Base-by-base conservation (phyloP, 2,329 filamentous ascomycete species). In the Cladobotryum mycophilum region DNA sequence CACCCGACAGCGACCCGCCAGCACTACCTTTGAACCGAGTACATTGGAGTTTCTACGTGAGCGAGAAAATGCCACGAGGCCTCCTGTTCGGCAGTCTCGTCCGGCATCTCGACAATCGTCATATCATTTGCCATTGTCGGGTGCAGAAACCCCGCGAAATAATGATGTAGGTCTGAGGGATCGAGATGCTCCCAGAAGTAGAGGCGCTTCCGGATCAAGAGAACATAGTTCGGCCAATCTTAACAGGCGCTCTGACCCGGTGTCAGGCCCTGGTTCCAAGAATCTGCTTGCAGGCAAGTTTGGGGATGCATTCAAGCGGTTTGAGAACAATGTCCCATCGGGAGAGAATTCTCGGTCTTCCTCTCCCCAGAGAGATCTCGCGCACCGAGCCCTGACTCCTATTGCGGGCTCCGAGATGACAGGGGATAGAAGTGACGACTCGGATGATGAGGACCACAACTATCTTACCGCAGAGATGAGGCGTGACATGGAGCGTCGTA, bases 231-330 rank as follows among this genome's bases (percentile, higher is more conserved):
- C 80, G 54, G 77, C 70, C 3, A 71, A 67, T 42, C 58, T 76
- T 56, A 71, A 72, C 43, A 95, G 95, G 66, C 80, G 88, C 11
- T 77, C 84, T 1, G 93, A 88, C 65, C 69, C 95, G 1, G 77
- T 86, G 49, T 83, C 85, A 0, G 69, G 89, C 15, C 82, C 86
- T 6, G 83, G 82, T 37, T 87, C 86, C 22, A 95, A 93, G 67
- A 88, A 82, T 51, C 82, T 95, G 36, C 75, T 96, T n/a, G 85
- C 84, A 5, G 88, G 90, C 20, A 89, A 86, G 59, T 96, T 97
- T 65, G 89, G 91, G 1, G 91, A 96, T 61, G 91, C 92, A 3
- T 96, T 97, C 71, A 89, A 92, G 62, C 81, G 87, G 5, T 97
- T 97, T 59, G 93, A 99, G 66, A 76, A 74, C 20, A 79, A 74